These are phyloP conservation scores for Erodium chrysanthum DNA, from an alignment of 441 rosid genomes.

Conservation along the genomic window DNA sequence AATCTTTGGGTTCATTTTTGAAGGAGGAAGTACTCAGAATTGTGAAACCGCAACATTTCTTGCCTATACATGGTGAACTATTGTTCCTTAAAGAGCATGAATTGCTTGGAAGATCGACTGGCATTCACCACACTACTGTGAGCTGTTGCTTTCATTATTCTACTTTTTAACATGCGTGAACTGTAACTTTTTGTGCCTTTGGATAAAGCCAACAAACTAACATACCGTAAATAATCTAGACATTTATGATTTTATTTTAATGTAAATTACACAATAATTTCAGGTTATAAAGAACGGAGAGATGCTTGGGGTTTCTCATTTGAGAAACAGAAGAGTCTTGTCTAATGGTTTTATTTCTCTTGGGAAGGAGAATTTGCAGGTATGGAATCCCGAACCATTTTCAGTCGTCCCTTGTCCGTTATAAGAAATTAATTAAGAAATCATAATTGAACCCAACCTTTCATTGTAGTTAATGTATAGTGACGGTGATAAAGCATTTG, in stretches of 20 bases:
- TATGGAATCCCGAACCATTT: conserved; percentile 20
- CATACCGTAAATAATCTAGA: background rate
- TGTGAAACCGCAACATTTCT: conserved; percentile 92
- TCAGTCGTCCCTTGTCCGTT: conserved; percentile 3
- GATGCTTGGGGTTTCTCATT: conserved; percentile 98
- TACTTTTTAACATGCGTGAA: background rate
- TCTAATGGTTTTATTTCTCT: conserved; percentile 86
- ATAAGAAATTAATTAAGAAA: conserved; percentile 17
- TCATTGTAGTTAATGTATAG: conserved; percentile 79
- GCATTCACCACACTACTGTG: conserved; percentile 83
- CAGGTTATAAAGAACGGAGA: conserved; percentile 98
- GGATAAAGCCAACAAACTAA: background rate
- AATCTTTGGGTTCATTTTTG: conserved; percentile 19
- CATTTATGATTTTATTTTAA: background rate
- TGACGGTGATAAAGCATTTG: conserved; percentile 96
- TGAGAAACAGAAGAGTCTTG: conserved; percentile 83
- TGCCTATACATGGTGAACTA: conserved; percentile 95
- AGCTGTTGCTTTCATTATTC: conserved; percentile 26
- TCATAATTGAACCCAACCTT: conserved; percentile 20
- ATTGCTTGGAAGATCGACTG: conserved; percentile 81
- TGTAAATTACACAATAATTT: conserved; percentile 17
- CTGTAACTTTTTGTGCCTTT: background rate
- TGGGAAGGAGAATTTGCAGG: conserved; percentile 93
- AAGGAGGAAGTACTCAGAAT: conserved; percentile 93
- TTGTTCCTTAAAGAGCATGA: conserved; percentile 95